Evolutionary conservation across 1,284 basidiomycete genomes (phyloP), one percentile per base, ranked within the genome.

Genomic region (Melanopsichium pennsylvanicum): DNA sequence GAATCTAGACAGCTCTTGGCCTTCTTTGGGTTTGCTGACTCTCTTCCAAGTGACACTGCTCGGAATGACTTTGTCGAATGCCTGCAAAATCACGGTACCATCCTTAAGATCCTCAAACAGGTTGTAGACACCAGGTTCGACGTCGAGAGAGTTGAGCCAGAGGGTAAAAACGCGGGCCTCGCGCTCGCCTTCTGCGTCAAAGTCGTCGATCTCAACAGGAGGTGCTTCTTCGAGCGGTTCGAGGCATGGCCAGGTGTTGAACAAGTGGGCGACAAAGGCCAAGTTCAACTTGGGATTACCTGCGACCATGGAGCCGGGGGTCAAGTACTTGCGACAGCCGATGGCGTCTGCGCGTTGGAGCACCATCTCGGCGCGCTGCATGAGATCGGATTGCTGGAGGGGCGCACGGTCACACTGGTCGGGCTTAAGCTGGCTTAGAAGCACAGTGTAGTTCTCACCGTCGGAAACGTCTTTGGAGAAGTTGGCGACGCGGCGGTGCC

Each of bases 221-320:
- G 78, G 91, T 16, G 84, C 88, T 80, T 94, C 93, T 77, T 96
- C 92, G 37, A 97, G 86, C 3, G 94, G 94, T 67, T 81, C 80
- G 26, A 81, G 72, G 35, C 79, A 79, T 2, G 95, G 95, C 84
- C 92, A 90, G 2, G 92, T 97, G 85, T 98, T 98, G 88, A 98
- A 98, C 48, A 98, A 86, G 82, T 97, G 94, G 40, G 96, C 95
- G 51, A 97, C 95, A 81, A 97, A 98, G 4, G 96, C 95, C 59
- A 98, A 89, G 83, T 98, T 98, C 40, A 98, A 86, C 79, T 95
- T 93, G n/a, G 93, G 93, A 82, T 98, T 98, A 16, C 96, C 95
- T 5, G 92, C 84, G 19, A 97, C 87, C 70, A 98, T 88, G 15
- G 94, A 91, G 19, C 91, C 89, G 0, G 92, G 88, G 0, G 95